Percentiles rank a stretch among this genome's conserved stretches.
Evolutionary conservation across 2,329 filamentous ascomycete genomes (phyloP).

Genomic region (Tolypocladium tropicale): DNA sequence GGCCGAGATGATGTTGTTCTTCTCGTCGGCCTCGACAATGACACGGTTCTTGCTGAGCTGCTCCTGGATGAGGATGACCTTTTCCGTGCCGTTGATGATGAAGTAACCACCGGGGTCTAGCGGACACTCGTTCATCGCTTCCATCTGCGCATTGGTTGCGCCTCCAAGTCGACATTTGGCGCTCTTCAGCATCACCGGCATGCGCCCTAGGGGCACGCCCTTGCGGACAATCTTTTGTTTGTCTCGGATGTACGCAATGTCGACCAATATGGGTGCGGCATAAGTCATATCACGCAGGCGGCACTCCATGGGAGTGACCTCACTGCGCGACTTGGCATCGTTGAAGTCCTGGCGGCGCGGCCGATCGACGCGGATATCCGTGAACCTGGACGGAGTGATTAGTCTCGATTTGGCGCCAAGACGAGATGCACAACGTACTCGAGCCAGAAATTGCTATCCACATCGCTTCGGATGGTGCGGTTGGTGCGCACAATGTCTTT

Average conservation of each 20-base stretch:
- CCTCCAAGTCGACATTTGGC: constrained; percentile 81
- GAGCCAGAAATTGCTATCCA: constrained; percentile 86
- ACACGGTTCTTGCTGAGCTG: constrained; percentile 98
- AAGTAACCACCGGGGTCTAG: constrained; percentile 97
- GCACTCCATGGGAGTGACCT: constrained; percentile 92
- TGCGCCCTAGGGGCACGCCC: constrained; percentile 72
- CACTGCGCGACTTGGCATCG: constrained; percentile 56
- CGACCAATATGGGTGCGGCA: constrained; percentile 84
- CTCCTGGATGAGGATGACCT: constrained; percentile 96
- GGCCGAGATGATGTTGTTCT: constrained; percentile 88
- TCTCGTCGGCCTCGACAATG: constrained; percentile 86
- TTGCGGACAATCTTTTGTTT: constrained; percentile 64
- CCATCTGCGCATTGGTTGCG: constrained; percentile 82
- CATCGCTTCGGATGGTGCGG: constrained; percentile 78
- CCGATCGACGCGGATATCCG: constrained; percentile 76
- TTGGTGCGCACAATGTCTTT: constrained; percentile 95
- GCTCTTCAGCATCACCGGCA: constrained; percentile 96
- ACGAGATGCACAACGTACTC: constrained; percentile 37
- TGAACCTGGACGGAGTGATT: constrained; percentile 41
- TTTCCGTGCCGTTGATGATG: constrained; percentile 94
- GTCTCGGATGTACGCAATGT: constrained; percentile 82
- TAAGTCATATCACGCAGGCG: constrained; percentile 97
- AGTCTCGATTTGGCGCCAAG: not conserved
- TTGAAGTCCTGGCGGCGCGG: constrained; percentile 73
- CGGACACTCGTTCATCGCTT: constrained; percentile 86